Evolutionary conservation across 495 filamentous ascomycete genomes (phyloP).

Genomic region (Neurospora sp.): DNA sequence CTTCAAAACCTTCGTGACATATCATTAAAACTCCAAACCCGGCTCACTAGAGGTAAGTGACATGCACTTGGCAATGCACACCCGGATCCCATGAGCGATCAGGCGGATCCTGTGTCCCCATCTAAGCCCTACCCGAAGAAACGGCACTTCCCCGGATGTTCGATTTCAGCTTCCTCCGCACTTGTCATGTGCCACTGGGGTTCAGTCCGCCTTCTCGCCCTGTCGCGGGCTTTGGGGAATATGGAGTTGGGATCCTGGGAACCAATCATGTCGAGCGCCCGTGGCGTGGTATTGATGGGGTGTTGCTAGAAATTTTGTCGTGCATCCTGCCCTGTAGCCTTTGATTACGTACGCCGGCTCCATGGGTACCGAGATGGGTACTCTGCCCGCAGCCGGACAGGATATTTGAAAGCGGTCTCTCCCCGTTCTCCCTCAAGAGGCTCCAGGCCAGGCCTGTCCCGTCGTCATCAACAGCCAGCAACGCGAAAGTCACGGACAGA

Average conservation of each 20-base stretch:
- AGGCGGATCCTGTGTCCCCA: not conserved
- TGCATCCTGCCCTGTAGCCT: not conserved
- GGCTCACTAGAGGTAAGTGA: not conserved
- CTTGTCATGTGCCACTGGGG: slow-evolving; percentile 10
- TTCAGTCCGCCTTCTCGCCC: slow-evolving; percentile 10
- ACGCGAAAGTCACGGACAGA: not conserved
- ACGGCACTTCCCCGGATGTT: slow-evolving; percentile 15
- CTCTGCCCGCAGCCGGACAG: not conserved
- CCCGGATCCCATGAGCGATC: not conserved
- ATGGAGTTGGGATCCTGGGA: slow-evolving; percentile 1
- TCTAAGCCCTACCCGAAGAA: not conserved
- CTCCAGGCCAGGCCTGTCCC: not conserved
- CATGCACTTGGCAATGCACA: not conserved
- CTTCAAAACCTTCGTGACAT: not conserved
- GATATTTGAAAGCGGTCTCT: not conserved
- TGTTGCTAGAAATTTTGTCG: slow-evolving; percentile 2
- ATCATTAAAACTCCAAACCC: not conserved
- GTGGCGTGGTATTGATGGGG: slow-evolving; percentile 4
- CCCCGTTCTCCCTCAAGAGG: not conserved
- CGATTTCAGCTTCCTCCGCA: slow-evolving; percentile 7
- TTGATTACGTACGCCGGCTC: not conserved
- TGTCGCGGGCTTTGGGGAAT: slow-evolving; percentile 7
- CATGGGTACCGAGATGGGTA: not conserved
- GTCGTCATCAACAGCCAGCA: not conserved
- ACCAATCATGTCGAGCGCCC: slow-evolving; percentile 9